Percentiles rank a stretch among this genome's conserved stretches.
phyloP scores from a whole-genome alignment of 2,329 filamentous ascomycete genomes.

The Myriosclerotinia scirpicola region DNA sequence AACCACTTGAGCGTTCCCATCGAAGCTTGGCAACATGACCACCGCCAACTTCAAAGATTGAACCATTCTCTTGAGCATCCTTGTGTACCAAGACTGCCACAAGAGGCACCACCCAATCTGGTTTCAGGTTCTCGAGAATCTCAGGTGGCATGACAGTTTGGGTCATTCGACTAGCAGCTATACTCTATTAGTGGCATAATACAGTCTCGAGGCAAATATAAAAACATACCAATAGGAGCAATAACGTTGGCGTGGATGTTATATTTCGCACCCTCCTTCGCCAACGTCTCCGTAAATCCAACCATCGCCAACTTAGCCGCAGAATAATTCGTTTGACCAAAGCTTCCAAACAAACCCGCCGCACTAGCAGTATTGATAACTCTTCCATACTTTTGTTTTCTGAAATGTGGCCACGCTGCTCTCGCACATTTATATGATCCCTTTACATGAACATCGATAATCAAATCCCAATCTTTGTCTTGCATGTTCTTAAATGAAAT shows the following conservation, averaged over 20 bases:
- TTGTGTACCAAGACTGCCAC: slow-evolving; percentile 87
- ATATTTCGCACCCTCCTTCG: slow-evolving; percentile 97
- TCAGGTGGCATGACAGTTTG: slow-evolving; percentile 95
- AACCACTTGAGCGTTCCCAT: slow-evolving; percentile 91
- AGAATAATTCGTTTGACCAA: slow-evolving; percentile 95
- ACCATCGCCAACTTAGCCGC: slow-evolving; percentile 94
- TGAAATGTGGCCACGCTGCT: slow-evolving; percentile 95
- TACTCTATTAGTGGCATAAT: slow-evolving; percentile 29
- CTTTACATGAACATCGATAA: slow-evolving; percentile 88
- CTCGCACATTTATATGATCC: slow-evolving; percentile 94
- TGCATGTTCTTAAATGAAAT: slow-evolving; percentile 99
- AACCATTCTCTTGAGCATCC: slow-evolving; percentile 77
- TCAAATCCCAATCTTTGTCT: slow-evolving; percentile 94
- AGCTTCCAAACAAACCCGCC: slow-evolving; percentile 91
- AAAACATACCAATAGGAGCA: slow-evolving; percentile 66
- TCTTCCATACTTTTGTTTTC: slow-evolving; percentile 97
- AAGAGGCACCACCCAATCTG: slow-evolving; percentile 92
- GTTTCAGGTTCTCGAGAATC: slow-evolving; percentile 71
- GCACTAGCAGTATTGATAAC: slow-evolving; percentile 98
- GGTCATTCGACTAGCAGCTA: slow-evolving; percentile 91
- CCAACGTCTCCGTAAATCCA: slow-evolving; percentile 95
- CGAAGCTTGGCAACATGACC: slow-evolving; percentile 90
- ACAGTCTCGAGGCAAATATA: not conserved
- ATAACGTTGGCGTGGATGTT: slow-evolving; percentile 96
- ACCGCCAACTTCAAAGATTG: slow-evolving; percentile 91